These are phyloP conservation scores for Pythium monospermum DNA, from an alignment of 352 stramenopile species.

Conservation along the genomic window DNA sequence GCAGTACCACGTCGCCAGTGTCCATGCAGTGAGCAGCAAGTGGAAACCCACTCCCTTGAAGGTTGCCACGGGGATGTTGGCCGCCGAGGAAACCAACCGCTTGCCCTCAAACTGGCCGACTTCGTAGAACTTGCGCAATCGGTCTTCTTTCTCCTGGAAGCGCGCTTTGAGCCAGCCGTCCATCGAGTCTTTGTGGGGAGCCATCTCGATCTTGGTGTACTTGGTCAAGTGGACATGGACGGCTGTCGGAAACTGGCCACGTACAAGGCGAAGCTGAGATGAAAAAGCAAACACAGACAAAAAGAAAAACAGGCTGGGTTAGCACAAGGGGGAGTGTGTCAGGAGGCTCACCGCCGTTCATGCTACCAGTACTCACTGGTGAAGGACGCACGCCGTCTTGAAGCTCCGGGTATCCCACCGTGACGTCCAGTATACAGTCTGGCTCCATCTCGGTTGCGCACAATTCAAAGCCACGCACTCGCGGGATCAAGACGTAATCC, in stretches of 20 bases:
- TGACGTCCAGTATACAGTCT: constrained; percentile 68
- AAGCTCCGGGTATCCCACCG: constrained; percentile 73
- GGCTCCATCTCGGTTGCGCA: constrained; percentile 61
- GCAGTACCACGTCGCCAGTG: constrained; percentile 25
- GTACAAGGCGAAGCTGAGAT: constrained; percentile 44
- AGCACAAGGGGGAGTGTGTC: too few species aligned
- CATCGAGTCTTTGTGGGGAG: constrained; percentile 43
- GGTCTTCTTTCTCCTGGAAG: constrained; percentile 72
- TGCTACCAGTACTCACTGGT: constrained; percentile 23
- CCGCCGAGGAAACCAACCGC: constrained; percentile 22
- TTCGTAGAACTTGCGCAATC: constrained; percentile 64
- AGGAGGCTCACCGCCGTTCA: too few species aligned
- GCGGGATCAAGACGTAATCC: constrained; percentile 67
- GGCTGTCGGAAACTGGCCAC: constrained; percentile 59
- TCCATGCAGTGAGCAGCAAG: constrained; percentile 26
- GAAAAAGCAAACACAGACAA: neutral
- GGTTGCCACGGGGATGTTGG: constrained; percentile 17
- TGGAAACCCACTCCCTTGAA: constrained; percentile 37
- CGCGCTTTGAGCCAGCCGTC: constrained; percentile 51
- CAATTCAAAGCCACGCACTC: constrained; percentile 62
- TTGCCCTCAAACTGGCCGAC: constrained; percentile 11
- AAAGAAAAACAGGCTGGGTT: too few species aligned
- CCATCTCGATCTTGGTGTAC: constrained; percentile 40
- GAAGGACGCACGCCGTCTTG: constrained; percentile 60
- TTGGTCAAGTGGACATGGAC: constrained; percentile 72